Evolutionary conservation across 306 rosid genomes (phyloP).

Genomic region (peach (Prunus persica)): DNA sequence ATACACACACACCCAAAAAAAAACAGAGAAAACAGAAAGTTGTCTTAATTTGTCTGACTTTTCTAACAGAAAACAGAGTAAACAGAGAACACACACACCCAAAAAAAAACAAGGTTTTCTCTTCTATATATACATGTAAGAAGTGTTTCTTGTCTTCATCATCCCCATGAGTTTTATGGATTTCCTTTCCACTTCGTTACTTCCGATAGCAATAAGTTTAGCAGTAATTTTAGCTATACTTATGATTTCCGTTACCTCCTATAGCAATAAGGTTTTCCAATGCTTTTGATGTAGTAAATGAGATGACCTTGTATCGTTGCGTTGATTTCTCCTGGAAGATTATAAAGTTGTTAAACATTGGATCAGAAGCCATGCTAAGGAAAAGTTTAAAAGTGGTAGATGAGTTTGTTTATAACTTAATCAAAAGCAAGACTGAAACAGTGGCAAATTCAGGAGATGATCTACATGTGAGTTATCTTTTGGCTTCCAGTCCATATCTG

Average conservation of each 20-base stretch:
- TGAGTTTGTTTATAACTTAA: no score
- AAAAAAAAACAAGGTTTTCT: no score
- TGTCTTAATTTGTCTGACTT: no score
- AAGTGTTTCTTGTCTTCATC: neutral
- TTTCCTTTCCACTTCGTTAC: neutral
- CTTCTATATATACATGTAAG: neutral
- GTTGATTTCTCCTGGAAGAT: conserved; percentile 28
- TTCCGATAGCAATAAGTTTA: neutral
- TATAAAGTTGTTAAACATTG: conserved; percentile 13
- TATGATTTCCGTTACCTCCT: neutral
- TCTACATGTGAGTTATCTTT: conserved; percentile 13
- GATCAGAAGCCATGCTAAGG: conserved; percentile 29
- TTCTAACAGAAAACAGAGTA: no score
- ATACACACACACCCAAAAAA: no score
- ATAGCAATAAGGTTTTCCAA: conserved; percentile 7
- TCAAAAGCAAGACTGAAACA: neutral
- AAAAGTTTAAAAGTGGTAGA: conserved; percentile 16
- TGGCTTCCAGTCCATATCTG: neutral
- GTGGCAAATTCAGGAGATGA: neutral
- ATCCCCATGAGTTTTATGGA: neutral
- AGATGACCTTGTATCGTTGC: conserved; percentile 13
- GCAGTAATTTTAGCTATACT: neutral
- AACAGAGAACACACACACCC: no score
- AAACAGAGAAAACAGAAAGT: no score
- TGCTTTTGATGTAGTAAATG: conserved; percentile 30